Evolutionary conservation across 352 stramenopile species (phyloP).

Genomic region (Pythium grandisporangium): DNA sequence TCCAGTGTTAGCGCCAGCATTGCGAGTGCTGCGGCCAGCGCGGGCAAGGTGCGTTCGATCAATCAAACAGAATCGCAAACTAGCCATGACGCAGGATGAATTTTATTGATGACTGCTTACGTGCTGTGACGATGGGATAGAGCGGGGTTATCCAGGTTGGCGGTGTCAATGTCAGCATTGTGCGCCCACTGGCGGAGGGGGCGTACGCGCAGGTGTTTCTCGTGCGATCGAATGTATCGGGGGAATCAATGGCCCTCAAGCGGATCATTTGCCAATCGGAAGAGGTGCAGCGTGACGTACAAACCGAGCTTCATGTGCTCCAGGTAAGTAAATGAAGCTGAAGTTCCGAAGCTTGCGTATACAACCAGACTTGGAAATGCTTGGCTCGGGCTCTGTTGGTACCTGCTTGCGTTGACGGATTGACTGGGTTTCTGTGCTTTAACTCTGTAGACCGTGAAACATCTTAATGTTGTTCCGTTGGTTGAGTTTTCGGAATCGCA

Average conservation of each 20-base stretch:
- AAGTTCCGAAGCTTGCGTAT: no score
- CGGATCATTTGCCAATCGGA: conserved; percentile 74
- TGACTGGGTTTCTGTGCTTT: no score
- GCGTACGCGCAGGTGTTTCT: conserved; percentile 77
- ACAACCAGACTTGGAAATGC: no score
- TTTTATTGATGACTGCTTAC: no score
- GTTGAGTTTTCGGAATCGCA: conserved; percentile 70
- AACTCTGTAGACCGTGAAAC: conserved; percentile 28
- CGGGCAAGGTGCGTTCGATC: conserved; percentile 32
- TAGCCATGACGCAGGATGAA: no score
- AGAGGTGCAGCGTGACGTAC: conserved; percentile 67
- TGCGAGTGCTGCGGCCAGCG: conserved; percentile 43
- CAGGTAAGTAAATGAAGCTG: conserved; percentile 21
- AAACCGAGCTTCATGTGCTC: conserved; percentile 72
- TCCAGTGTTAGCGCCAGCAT: conserved; percentile 74
- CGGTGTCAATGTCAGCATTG: conserved; percentile 55
- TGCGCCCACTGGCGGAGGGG: conserved; percentile 62
- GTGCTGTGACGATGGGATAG: no score
- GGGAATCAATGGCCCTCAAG: conserved; percentile 76
- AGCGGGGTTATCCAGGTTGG: conserved; percentile 71
- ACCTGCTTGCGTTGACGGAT: no score
- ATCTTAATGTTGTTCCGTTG: conserved; percentile 73
- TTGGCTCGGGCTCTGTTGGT: no score
- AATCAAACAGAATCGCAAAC: no score
- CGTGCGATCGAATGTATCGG: conserved; percentile 53